A percentile compares a stretch with the other conserved stretches of the same genome.
phyloP scores from a whole-genome alignment of 768 basidiomycete genomes.

The Mycena chlorophos region DNA sequence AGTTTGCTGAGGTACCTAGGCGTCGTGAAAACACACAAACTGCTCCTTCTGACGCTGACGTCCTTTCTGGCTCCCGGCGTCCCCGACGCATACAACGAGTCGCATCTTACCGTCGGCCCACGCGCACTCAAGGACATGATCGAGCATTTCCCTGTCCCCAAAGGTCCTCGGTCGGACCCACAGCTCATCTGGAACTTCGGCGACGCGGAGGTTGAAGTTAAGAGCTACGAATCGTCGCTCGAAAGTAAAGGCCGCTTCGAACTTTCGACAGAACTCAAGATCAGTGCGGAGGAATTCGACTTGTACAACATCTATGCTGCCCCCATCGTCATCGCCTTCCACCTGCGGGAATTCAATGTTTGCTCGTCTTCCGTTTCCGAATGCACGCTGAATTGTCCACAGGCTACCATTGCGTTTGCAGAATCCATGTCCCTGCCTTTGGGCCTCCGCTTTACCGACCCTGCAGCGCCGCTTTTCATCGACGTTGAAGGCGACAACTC shows the following conservation, averaged over 20 bases:
- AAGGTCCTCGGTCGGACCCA: conserved; percentile 67
- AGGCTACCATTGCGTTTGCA: conserved; percentile 82
- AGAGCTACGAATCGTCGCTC: conserved; percentile 64
- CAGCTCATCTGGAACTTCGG: conserved; percentile 82
- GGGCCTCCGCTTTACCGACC: conserved; percentile 75
- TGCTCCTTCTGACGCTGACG: conserved; percentile 58
- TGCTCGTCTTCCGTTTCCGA: conserved; percentile 19
- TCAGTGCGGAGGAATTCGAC: conserved; percentile 82
- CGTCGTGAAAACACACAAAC: conserved; percentile 78
- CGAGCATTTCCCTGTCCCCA: conserved; percentile 74
- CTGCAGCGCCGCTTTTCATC: conserved; percentile 73
- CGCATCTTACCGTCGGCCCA: conserved; percentile 70
- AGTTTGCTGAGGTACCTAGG: conserved; percentile 42
- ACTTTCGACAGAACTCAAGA: conserved; percentile 72
- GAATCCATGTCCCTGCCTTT: conserved; percentile 67
- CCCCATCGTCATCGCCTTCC: conserved; percentile 73
- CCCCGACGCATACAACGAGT: conserved; percentile 59
- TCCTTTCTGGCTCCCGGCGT: conserved; percentile 65
- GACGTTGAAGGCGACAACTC: conserved; percentile 68
- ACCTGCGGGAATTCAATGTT: conserved; percentile 83
- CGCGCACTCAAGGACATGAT: conserved; percentile 73
- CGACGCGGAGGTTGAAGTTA: conserved; percentile 65
- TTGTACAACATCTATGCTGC: conserved; percentile 63
- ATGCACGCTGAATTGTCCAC: background rate
- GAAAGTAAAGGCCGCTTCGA: conserved; percentile 67